phyloP scores from a whole-genome alignment of 352 stramenopile genomes.

The Phytophthora palmivora region DNA sequence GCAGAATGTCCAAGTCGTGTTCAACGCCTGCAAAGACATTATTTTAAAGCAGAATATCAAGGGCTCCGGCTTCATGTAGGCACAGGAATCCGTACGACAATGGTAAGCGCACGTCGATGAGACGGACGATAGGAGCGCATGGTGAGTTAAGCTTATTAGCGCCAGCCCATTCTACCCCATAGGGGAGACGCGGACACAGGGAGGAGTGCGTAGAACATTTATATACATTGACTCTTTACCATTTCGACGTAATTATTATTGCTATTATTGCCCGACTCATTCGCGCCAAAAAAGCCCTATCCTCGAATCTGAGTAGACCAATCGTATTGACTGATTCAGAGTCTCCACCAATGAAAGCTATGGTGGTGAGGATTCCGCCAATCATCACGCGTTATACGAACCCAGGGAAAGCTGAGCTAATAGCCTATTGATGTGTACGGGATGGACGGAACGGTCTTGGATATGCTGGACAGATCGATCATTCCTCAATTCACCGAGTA shows the following conservation, averaged over 20 bases:
- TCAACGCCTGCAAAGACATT: slow-evolving; percentile 97
- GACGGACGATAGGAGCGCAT: slow-evolving; percentile 19
- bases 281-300: slow-evolving; percentile 40
- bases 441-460: slow-evolving; percentile 15
- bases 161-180: slow-evolving; percentile 18
- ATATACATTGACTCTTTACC: slow-evolving; percentile 37
- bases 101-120: slow-evolving; percentile 32
- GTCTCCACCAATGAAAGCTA: slow-evolving; percentile 21
- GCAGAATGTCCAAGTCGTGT: slow-evolving; percentile 97
- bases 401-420: slow-evolving; percentile 19
- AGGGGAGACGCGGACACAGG: slow-evolving; percentile 18
- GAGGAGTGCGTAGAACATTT: slow-evolving; percentile 46
- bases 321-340: background rate
- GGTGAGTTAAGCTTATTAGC: slow-evolving; percentile 30
- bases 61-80: slow-evolving; percentile 90
- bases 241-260: too few species aligned
- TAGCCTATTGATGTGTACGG: slow-evolving; percentile 11
- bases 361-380: slow-evolving; percentile 21
- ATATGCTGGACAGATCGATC: slow-evolving; percentile 4
- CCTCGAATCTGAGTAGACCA: slow-evolving; percentile 2
- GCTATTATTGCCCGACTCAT: too few species aligned
- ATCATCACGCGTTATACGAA: slow-evolving; percentile 18
- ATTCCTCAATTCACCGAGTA: slow-evolving; percentile 46
- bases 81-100: slow-evolving; percentile 25
- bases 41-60: slow-evolving; percentile 95